Evolutionary conservation across 257 asterid genomes (phyloP).

Genomic region (Anisodus tanguticus): DNA sequence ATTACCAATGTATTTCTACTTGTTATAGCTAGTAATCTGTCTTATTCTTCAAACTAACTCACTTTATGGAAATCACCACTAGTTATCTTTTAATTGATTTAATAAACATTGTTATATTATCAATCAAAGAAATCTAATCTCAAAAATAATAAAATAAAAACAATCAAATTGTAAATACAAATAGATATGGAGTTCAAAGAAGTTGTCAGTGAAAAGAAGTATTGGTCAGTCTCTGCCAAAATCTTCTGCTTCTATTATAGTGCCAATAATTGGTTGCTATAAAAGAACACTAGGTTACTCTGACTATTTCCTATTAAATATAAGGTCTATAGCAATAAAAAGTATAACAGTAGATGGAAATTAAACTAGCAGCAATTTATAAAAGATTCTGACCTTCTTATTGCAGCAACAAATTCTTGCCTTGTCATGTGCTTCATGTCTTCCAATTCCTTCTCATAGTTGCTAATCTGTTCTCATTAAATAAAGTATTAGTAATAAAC

Average conservation of each 20-base stretch:
- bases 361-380: not conserved
- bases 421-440: conserved; percentile 96
- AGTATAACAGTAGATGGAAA: not conserved
- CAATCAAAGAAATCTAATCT: not conserved
- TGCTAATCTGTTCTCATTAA: conserved; percentile 58
- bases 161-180: not conserved
- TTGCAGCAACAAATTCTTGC: conserved; percentile 94
- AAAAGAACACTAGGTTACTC: not conserved
- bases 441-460: conserved; percentile 89
- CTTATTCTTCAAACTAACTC: not conserved
- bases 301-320: not conserved
- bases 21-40: not conserved
- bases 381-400: conserved; percentile 60
- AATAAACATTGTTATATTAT: not conserved
- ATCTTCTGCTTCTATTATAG: conserved; percentile 32
- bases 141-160: not conserved
- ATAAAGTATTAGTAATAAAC: not conserved
- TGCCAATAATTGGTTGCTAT: conserved; percentile 23
- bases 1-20: not conserved
- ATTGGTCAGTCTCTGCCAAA: conserved; percentile 40
- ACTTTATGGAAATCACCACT: not conserved
- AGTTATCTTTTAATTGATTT: not conserved
- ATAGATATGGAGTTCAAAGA: not conserved
- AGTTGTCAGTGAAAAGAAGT: conserved; percentile 24
- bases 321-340: not conserved